These are phyloP conservation scores for Leccinum angustisporum DNA, from an alignment of 1,284 basidiomycete genomes.

Conservation along the genomic window DNA sequence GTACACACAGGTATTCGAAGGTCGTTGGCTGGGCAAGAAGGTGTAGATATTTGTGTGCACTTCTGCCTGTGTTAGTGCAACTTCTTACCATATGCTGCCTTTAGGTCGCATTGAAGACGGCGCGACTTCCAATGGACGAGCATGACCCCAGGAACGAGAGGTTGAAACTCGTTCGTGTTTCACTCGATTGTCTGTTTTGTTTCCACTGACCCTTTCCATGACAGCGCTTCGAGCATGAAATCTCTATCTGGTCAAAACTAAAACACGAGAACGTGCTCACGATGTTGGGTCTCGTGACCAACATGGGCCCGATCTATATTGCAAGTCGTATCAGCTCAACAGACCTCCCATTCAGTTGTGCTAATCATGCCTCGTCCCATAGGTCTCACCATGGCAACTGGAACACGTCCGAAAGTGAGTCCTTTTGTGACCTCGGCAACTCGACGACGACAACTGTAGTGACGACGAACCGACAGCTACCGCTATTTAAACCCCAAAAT, in stretches of 20 bases:
- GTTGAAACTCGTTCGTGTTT: conserved; percentile 31
- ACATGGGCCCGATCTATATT: conserved; percentile 50
- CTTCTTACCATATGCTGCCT: conserved; percentile 1
- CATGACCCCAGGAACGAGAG: conserved; percentile 41
- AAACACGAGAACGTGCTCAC: conserved; percentile 42
- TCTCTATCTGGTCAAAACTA: conserved; percentile 51
- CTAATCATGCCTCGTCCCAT: conserved; percentile 1
- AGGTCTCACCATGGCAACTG: conserved; percentile 62
- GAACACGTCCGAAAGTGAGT: conserved; percentile 53
- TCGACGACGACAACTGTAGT: conserved; percentile 4
- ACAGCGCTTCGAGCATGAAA: conserved; percentile 55
- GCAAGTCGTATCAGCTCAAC: conserved; percentile 26
- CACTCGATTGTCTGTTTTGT: not conserved
- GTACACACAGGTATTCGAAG: conserved; percentile 52
- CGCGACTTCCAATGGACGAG: conserved; percentile 42
- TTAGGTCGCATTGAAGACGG: conserved; percentile 55
- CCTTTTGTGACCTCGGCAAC: not conserved
- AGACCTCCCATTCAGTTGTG: not conserved
- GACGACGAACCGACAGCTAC: conserved; percentile 35
- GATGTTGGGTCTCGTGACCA: conserved; percentile 54
- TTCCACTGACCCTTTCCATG: not conserved
- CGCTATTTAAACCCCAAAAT: conserved; percentile 34
- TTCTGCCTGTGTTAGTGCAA: not conserved
- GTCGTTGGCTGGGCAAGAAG: conserved; percentile 50
- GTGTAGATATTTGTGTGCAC: conserved; percentile 24